Conservation (phyloP, 2,329 filamentous ascomycete species). For the Curvularia hawaiiensis region DNA sequence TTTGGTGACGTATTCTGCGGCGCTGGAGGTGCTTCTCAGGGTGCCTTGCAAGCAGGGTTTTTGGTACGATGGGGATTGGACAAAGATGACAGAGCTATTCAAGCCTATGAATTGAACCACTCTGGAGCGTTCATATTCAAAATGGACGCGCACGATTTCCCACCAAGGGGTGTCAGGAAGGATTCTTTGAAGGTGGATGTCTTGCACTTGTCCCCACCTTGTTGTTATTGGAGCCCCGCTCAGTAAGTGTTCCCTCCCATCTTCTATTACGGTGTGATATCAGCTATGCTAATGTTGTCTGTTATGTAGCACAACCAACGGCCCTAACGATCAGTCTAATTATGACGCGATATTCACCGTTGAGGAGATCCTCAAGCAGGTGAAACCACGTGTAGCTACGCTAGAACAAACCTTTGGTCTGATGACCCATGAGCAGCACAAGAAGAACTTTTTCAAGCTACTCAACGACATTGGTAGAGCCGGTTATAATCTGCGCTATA, state of each 20-base stretch:
- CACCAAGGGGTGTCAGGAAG: background rate
- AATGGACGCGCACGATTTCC: constrained; percentile 26
- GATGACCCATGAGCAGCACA: constrained; percentile 11
- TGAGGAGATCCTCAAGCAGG: constrained; percentile 11
- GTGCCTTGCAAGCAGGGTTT: constrained; percentile 25
- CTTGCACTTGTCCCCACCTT: constrained; percentile 28
- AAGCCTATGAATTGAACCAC: constrained; percentile 23
- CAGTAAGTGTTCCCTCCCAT: constrained; percentile 22
- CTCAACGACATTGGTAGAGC: constrained; percentile 23
- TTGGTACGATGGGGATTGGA: constrained; percentile 24
- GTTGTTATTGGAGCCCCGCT: constrained; percentile 19
- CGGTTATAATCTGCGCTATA: constrained; percentile 36
- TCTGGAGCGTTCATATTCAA: constrained; percentile 8
- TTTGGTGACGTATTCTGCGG: constrained; percentile 32
- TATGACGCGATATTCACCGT: constrained; percentile 25
- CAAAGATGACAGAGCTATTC: constrained; percentile 17
- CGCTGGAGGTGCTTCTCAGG: constrained; percentile 28
- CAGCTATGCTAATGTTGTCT: constrained; percentile 1
- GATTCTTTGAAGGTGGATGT: constrained; percentile 15
- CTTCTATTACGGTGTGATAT: too few relatives aligned
- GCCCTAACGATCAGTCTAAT: constrained; percentile 31
- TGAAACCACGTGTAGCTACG: constrained; percentile 26
- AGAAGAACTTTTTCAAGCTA: constrained; percentile 12
- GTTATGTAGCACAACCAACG: constrained; percentile 14
- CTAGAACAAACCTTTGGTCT: constrained; percentile 28